Conservation (phyloP, 768 basidiomycete genomes). For the Lactarius akahatsu region DNA sequence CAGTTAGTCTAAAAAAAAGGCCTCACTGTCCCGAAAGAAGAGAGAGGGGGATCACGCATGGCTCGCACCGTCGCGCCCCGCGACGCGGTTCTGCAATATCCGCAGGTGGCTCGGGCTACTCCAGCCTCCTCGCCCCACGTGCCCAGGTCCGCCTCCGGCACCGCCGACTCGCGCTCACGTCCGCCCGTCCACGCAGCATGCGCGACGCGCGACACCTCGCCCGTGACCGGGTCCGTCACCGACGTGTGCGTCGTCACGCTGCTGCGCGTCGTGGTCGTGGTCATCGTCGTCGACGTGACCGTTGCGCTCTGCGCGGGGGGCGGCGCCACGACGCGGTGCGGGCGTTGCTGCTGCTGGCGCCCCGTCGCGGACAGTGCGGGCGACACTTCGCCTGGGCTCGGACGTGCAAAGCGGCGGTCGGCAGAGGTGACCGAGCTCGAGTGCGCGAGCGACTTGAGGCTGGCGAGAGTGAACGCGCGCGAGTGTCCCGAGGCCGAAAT, state of each 20-base stretch:
- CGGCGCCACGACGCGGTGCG: slow-evolving; percentile 1
- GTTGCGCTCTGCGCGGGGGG: slow-evolving; percentile 28
- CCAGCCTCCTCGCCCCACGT: slow-evolving; percentile 26
- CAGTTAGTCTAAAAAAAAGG: background rate
- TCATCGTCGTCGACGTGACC: slow-evolving; percentile 33
- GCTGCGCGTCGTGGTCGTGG: slow-evolving; percentile 31
- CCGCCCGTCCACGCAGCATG: slow-evolving; percentile 27
- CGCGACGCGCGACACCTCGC: slow-evolving; percentile 35
- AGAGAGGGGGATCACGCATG: slow-evolving; percentile 8
- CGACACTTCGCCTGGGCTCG: slow-evolving; percentile 28
- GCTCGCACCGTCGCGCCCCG: slow-evolving; percentile 12
- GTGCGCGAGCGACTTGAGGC: slow-evolving; percentile 44
- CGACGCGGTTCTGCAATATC: slow-evolving; percentile 22
- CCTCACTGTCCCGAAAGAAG: no score
- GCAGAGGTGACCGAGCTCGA: slow-evolving; percentile 57
- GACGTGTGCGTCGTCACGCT: slow-evolving; percentile 37
- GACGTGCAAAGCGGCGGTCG: slow-evolving; percentile 38
- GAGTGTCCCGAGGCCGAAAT: slow-evolving; percentile 45
- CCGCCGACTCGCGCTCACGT: slow-evolving; percentile 11
- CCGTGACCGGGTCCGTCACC: slow-evolving; percentile 38
- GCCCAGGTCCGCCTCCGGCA: slow-evolving; percentile 1
- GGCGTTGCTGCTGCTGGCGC: slow-evolving; percentile 14
- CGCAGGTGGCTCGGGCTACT: slow-evolving; percentile 24
- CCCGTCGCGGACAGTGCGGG: slow-evolving; percentile 37
- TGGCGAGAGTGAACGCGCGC: slow-evolving; percentile 37